Conservation (phyloP, 257 asterid species). For the Solanum piurae region DNA sequence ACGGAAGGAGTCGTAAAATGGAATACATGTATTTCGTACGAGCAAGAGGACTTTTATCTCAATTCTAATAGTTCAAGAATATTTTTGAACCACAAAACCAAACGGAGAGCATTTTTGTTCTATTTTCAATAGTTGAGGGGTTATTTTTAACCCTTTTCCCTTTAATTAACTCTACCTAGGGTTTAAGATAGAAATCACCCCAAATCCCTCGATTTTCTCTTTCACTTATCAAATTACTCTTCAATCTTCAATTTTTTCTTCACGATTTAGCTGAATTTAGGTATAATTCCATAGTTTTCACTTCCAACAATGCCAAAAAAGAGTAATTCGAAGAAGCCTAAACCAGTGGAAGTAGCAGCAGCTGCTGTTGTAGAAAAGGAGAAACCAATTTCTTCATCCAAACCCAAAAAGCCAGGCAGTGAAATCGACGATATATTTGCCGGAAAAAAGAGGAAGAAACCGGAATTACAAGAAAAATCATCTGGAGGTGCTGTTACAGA, state of each 20-base stretch:
- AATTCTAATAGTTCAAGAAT: background rate
- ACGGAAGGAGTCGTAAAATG: fast-evolving
- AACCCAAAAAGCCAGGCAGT: slow-evolving; percentile 23
- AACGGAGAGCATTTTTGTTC: background rate
- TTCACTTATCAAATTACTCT: background rate
- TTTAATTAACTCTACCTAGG: background rate
- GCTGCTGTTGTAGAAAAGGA: background rate
- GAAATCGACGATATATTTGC: slow-evolving; percentile 76
- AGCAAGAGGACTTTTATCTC: background rate
- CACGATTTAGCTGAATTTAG: background rate
- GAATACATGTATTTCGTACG: too few species aligned
- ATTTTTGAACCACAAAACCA: background rate
- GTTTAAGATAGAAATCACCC: background rate
- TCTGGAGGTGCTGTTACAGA: slow-evolving; percentile 2
- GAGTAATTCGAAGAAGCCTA: slow-evolving; percentile 4
- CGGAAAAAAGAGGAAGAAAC: slow-evolving; percentile 39
- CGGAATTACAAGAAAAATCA: slow-evolving; percentile 12
- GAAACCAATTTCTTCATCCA: background rate
- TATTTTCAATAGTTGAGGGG: background rate
- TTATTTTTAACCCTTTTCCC: too few species aligned
- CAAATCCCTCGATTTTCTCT: background rate
- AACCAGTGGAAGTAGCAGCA: background rate
- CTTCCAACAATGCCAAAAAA: slow-evolving; percentile 12
- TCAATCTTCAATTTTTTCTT: background rate
- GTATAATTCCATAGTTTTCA: background rate